phyloP scores from a whole-genome alignment of 768 basidiomycete species.

The Boletellus emodensis region DNA sequence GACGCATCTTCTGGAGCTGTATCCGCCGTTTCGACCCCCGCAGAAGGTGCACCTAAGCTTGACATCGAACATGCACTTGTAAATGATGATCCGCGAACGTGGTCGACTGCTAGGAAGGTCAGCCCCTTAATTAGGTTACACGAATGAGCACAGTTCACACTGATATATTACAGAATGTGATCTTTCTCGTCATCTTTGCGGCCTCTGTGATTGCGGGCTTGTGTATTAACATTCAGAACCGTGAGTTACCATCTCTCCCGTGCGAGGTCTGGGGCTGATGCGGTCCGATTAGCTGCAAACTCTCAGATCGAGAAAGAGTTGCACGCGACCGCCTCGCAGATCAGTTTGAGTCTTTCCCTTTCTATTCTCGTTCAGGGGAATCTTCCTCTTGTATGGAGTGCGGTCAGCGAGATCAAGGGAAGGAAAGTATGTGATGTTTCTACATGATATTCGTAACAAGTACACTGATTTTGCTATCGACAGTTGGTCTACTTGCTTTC shows the following conservation, averaged over 20 bases:
- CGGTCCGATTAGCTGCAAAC: constrained; percentile 52
- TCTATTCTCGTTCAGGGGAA: constrained; percentile 72
- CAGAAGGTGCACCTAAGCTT: constrained; percentile 3
- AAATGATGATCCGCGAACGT: constrained; percentile 58
- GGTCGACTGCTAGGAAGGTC: constrained; percentile 59
- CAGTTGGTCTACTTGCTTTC: constrained; percentile 57
- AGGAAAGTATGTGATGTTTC: constrained; percentile 47
- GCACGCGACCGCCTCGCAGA: constrained; percentile 54
- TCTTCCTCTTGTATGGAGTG: constrained; percentile 35
- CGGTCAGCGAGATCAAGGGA: constrained; percentile 55
- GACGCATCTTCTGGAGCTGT: not conserved
- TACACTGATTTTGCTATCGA: not conserved
- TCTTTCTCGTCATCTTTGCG: constrained; percentile 23
- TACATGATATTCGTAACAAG: not conserved
- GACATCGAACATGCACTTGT: constrained; percentile 44
- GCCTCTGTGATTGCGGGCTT: constrained; percentile 30
- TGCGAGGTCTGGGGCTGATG: not conserved
- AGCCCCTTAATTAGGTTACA: not conserved
- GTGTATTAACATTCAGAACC: constrained; percentile 28
- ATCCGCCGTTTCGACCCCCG: not conserved
- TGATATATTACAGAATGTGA: constrained; percentile 10
- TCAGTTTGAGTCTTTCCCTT: constrained; percentile 65
- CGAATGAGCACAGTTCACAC: not conserved
- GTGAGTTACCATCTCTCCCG: constrained; percentile 8
- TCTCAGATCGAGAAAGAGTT: constrained; percentile 59